Evolutionary conservation across 768 basidiomycete genomes (phyloP).

Genomic region (Hortiboletus flavorubellus): DNA sequence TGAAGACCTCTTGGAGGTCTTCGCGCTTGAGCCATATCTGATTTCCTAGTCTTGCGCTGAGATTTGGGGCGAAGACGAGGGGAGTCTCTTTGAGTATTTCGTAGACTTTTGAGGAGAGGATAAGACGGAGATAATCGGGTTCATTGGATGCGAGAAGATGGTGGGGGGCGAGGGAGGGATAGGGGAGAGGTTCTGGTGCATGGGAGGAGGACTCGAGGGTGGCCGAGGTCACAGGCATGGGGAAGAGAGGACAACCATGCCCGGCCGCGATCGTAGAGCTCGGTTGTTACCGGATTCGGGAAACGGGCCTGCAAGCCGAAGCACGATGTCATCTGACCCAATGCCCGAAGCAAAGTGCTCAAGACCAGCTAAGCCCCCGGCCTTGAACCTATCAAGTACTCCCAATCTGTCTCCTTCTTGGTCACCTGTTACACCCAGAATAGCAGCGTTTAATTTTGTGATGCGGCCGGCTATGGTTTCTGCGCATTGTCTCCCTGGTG

Average conservation of each 20-base stretch:
- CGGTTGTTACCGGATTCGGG: neutral
- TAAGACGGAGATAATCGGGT: slow-evolving; percentile 87
- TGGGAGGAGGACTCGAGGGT: slow-evolving; percentile 67
- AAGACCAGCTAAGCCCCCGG: no score
- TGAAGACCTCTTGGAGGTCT: slow-evolving; percentile 96
- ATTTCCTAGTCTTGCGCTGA: slow-evolving; percentile 86
- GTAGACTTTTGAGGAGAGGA: slow-evolving; percentile 88
- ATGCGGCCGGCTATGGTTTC: no score
- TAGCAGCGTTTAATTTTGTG: no score
- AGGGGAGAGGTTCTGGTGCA: slow-evolving; percentile 62
- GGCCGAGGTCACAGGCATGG: slow-evolving; percentile 36
- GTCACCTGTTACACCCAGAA: no score
- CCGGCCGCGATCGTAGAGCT: slow-evolving; percentile 4
- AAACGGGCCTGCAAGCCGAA: no score
- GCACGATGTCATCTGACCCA: no score
- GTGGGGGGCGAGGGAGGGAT: slow-evolving; percentile 67
- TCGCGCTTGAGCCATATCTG: slow-evolving; percentile 97
- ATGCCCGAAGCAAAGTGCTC: no score
- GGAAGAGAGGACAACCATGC: neutral
- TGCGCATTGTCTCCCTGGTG: no score
- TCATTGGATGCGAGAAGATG: slow-evolving; percentile 59
- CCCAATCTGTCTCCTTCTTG: no score
- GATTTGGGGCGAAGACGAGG: slow-evolving; percentile 78
- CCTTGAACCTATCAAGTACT: no score
- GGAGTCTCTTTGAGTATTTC: slow-evolving; percentile 89